These are phyloP conservation scores for Phyllosticta paracitricarpa DNA, from an alignment of 2,329 filamentous ascomycete genomes.

Conservation along the genomic window DNA sequence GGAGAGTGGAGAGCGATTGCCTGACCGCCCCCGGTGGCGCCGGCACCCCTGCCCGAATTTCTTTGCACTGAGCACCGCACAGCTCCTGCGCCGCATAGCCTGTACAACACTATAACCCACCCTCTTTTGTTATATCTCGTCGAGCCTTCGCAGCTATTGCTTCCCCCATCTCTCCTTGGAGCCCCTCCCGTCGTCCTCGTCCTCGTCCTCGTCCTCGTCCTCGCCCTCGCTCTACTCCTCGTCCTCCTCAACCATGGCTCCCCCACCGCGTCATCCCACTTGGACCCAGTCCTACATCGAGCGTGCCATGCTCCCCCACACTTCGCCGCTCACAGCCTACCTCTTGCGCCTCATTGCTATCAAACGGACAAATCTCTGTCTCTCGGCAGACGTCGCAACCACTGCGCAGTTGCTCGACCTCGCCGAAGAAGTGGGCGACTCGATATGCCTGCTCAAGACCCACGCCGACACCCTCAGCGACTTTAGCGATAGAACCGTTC, in stretches of 20 bases:
- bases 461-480: conserved; percentile 54
- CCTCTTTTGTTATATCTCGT: not conserved
- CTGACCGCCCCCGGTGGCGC: not conserved
- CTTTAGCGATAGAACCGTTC: conserved; percentile 47
- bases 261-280: conserved; percentile 25
- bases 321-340: conserved; percentile 37
- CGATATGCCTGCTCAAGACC: conserved; percentile 51
- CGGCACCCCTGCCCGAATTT: not conserved
- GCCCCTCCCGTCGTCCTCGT: not conserved
- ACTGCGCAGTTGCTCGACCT: conserved; percentile 46
- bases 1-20: not conserved
- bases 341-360: conserved; percentile 39
- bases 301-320: conserved; percentile 33
- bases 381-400: conserved; percentile 49
- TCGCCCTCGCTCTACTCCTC: not conserved
- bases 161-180: not conserved
- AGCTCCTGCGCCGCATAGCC: not conserved
- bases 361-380: conserved; percentile 43
- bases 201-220: not conserved
- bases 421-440: conserved; percentile 49
- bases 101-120: not conserved
- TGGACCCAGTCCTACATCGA: conserved; percentile 34
- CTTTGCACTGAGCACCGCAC: not conserved
- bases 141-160: no score
- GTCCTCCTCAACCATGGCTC: not conserved